Conservation (phyloP, 768 basidiomycete genomes). For the Tylopilus vinaceipallidus region DNA sequence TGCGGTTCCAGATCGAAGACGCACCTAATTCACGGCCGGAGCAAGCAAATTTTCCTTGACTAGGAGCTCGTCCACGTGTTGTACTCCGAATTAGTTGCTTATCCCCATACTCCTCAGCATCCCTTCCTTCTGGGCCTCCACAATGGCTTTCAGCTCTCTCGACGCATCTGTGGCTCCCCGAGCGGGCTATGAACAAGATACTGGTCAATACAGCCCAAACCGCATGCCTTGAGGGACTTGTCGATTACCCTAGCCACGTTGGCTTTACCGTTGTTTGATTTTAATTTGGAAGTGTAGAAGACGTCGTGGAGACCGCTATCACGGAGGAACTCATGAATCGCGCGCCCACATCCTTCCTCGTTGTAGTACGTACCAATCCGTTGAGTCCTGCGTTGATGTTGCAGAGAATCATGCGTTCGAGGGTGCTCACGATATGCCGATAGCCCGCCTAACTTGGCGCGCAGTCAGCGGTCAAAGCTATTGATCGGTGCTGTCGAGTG, state of each 20-base stretch:
- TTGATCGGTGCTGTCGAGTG: not conserved
- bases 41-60: constrained; percentile 44
- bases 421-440: constrained; percentile 10
- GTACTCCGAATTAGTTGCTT: constrained; percentile 6
- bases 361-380: constrained; percentile 38
- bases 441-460: constrained; percentile 2
- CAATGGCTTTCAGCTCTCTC: constrained; percentile 7
- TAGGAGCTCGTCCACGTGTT: constrained; percentile 55
- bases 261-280: constrained; percentile 43
- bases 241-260: constrained; percentile 52
- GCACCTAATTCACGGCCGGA: constrained; percentile 62
- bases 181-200: constrained; percentile 7
- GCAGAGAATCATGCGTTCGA: not conserved
- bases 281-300: constrained; percentile 72
- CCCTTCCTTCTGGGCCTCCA: not conserved
- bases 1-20: constrained; percentile 6
- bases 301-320: constrained; percentile 49
- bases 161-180: constrained; percentile 2
- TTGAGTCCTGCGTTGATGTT: not conserved
- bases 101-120: constrained; percentile 2
- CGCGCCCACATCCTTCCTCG: constrained; percentile 61
- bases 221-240: constrained; percentile 48
- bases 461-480: not conserved
- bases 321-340: constrained; percentile 54
- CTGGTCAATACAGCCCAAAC: not conserved